Evolutionary conservation across 345 rosid species (phyloP).

Genomic region (Heritiera littoralis): DNA sequence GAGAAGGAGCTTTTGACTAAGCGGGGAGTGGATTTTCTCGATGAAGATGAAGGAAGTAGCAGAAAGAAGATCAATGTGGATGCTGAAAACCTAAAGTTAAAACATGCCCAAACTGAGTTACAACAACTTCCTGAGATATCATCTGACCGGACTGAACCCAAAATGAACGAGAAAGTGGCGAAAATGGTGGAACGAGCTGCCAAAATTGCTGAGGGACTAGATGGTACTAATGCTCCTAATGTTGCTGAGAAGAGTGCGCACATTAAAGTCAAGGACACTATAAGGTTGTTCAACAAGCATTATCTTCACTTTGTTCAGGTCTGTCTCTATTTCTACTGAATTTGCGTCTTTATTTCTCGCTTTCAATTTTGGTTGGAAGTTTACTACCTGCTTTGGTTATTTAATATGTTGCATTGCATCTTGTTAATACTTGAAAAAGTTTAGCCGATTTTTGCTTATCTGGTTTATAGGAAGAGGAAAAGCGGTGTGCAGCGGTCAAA

Average conservation of each 20-base stretch:
- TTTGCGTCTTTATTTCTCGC: not conserved
- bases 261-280: slow-evolving; percentile 61
- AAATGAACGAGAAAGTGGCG: slow-evolving; percentile 5
- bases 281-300: slow-evolving; percentile 77
- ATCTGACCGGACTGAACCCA: not conserved
- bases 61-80: slow-evolving; percentile 15
- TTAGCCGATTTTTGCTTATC: slow-evolving; percentile 8
- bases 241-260: slow-evolving; percentile 47
- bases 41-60: slow-evolving; percentile 18
- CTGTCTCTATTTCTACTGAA: not conserved
- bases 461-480: slow-evolving; percentile 58
- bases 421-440: not conserved
- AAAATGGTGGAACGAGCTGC: slow-evolving; percentile 14
- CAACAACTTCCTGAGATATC: not conserved
- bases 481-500: slow-evolving; percentile 41
- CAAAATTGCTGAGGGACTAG: slow-evolving; percentile 13
- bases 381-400: not conserved
- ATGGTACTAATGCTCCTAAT: slow-evolving; percentile 9
- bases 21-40: slow-evolving; percentile 42
- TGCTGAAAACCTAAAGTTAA: not conserved
- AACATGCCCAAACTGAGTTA: slow-evolving; percentile 24
- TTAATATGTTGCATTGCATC: not conserved
- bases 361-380: not conserved
- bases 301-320: slow-evolving; percentile 89
- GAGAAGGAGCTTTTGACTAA: slow-evolving; percentile 52